Percentiles rank a stretch among this genome's conserved stretches.
Evolutionary conservation across 2,329 filamentous ascomycete species (phyloP).

Genomic region (Pyrenophora teres): DNA sequence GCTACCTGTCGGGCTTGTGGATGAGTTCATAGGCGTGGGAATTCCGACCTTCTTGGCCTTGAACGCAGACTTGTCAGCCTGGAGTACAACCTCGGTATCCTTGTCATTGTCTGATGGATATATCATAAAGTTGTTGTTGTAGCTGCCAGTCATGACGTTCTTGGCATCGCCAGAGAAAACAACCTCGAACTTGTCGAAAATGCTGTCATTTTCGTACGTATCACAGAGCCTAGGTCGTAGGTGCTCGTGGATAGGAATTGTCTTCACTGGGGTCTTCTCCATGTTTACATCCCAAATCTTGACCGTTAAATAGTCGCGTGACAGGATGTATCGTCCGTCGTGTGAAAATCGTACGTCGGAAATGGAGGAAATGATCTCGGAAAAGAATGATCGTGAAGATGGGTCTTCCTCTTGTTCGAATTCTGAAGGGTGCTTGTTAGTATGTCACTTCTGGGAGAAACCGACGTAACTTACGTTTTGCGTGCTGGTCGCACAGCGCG

Average conservation of each 20-base stretch:
- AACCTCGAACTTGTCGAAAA: conserved; percentile 99
- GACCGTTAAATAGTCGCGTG: conserved; percentile 95
- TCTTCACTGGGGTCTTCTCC: conserved; percentile 97
- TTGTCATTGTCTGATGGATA: conserved; percentile 95
- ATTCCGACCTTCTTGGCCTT: conserved; percentile 99
- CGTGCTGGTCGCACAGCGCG: conserved; percentile 91
- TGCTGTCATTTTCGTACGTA: conserved; percentile 98
- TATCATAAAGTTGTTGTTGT: conserved; percentile 99
- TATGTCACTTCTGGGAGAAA: neutral
- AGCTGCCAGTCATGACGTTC: conserved; percentile 99
- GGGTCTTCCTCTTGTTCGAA: conserved; percentile 99
- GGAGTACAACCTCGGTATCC: conserved; percentile 94
- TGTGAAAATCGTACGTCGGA: conserved; percentile 97
- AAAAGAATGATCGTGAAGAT: conserved; percentile 96
- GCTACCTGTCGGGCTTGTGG: conserved; percentile 73
- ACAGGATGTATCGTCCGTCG: conserved; percentile 95
- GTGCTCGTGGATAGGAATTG: conserved; percentile 98
- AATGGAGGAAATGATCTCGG: conserved; percentile 98
- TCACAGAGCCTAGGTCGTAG: conserved; percentile 92
- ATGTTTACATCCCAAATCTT: conserved; percentile 99
- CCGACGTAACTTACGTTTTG: conserved; percentile 73
- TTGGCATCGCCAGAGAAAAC: conserved; percentile 98
- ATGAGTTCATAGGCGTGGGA: conserved; percentile 90
- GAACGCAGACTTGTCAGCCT: conserved; percentile 98
- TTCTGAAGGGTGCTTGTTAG: conserved; percentile 60